phyloP scores from a whole-genome alignment of 116 monocot genomes.

The Trichopus zeylanicus region DNA sequence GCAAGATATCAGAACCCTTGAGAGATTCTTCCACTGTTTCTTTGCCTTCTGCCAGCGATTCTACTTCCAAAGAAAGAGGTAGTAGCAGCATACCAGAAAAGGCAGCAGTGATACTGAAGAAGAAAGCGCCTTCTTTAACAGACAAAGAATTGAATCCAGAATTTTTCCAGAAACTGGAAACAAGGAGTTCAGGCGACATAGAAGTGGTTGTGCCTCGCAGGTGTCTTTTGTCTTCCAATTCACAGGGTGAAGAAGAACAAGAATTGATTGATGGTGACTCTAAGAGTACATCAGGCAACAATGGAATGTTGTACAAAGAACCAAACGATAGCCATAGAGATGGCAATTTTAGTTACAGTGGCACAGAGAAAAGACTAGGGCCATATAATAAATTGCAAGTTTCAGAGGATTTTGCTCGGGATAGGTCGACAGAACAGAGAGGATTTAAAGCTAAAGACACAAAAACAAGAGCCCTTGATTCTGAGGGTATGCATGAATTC shows the following conservation, averaged over 20 bases:
- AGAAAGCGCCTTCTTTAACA: slow-evolving; percentile 58
- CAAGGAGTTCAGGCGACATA: slow-evolving; percentile 56
- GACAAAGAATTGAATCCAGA: slow-evolving; percentile 88
- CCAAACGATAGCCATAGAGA: slow-evolving; percentile 17
- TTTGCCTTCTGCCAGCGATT: slow-evolving; percentile 30
- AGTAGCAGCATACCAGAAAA: slow-evolving; percentile 50
- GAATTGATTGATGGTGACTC: slow-evolving; percentile 28
- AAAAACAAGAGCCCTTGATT: slow-evolving; percentile 37
- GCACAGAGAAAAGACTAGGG: slow-evolving; percentile 25
- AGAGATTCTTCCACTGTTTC: slow-evolving; percentile 36
- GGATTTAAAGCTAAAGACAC: slow-evolving; percentile 32
- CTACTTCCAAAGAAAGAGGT: slow-evolving; percentile 28
- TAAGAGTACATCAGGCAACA: slow-evolving; percentile 10
- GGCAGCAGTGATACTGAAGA: slow-evolving; percentile 55
- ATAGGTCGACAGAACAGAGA: slow-evolving; percentile 54
- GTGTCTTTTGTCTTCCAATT: slow-evolving; percentile 34
- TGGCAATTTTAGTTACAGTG: slow-evolving; percentile 14
- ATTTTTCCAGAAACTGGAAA: slow-evolving; percentile 91
- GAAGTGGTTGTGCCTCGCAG: slow-evolving; percentile 86
- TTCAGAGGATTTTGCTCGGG: slow-evolving; percentile 29
- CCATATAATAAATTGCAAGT: slow-evolving; percentile 24
- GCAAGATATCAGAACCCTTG: slow-evolving; percentile 25
- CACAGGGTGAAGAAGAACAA: slow-evolving; percentile 28
- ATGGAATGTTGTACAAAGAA: slow-evolving; percentile 9
- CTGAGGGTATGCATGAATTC: slow-evolving; percentile 41